Evolutionary conservation across 2,329 filamentous ascomycete species (phyloP), one percentile per base, ranked within the genome.

Genomic region (Talaromyces sp.): DNA sequence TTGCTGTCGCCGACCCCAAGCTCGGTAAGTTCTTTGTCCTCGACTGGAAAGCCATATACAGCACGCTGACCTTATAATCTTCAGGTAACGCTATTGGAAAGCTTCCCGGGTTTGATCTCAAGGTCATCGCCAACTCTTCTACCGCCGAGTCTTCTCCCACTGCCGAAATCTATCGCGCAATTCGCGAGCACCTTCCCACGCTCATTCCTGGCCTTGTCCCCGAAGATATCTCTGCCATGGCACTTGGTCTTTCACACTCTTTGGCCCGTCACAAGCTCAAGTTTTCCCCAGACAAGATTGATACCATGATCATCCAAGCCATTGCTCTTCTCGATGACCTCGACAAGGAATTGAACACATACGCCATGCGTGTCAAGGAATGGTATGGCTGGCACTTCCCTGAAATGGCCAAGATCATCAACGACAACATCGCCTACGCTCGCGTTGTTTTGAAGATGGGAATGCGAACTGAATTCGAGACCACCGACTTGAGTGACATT

Each of bases 311-410:
- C 76, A 93, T 99, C 66, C 95, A 99, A 82, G 93, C 93, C 65
- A 95, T 99, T 76, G 90, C 91, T 69, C 87, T 97, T 61, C 85
- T 99, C 56, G 95, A 99, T 77, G 95, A 99, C 70, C 84, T 99
- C 68, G 95, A 99, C 84, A 99, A 99, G 85, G 95, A 99, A 81
- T 85, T 99, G 69, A 99, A 99, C 84, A 95, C 92, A 72, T 98
- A 97, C 77, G 94, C 95, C 70, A 99, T 99, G 95, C 87, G 95
- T 79, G 93, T 97, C 68, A 98, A 98, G 88, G 95, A 99, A 81
- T 99, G 95, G 95, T 99, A 99, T 78, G 95, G 95, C 74, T 99
- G 95, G 95, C 95, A 98, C 81, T 99, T 98, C 84, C 95, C 95
- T 47, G 95, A 99, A 83, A 89, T 99, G 86, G 93, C 92, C 75